These are phyloP conservation scores for Pseudodiploospora longispora DNA, from an alignment of 2,329 filamentous ascomycete genomes.

Conservation along the genomic window DNA sequence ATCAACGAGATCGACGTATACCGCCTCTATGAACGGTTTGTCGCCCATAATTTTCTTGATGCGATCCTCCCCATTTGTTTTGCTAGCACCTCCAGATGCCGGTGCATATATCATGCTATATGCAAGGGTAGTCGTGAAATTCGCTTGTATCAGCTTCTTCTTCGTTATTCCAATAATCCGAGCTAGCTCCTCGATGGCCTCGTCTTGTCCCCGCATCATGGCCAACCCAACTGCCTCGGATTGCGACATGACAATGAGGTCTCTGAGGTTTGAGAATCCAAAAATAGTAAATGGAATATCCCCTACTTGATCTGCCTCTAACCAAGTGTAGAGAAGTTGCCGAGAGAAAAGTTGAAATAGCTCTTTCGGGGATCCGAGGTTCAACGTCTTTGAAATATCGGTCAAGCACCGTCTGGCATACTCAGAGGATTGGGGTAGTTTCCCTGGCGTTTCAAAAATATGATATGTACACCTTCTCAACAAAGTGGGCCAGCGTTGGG, in stretches of 20 bases:
- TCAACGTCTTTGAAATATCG: constrained; percentile 56
- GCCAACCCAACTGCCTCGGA: constrained; percentile 74
- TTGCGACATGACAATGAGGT: constrained; percentile 63
- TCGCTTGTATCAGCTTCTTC: constrained; percentile 51
- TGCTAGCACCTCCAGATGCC: constrained; percentile 21
- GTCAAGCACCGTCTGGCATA: constrained; percentile 68
- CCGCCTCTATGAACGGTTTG: constrained; percentile 52
- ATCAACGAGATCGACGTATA: constrained; percentile 65
- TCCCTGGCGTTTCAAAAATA: constrained; percentile 83
- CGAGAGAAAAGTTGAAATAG: constrained; percentile 80
- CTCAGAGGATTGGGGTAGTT: constrained; percentile 52
- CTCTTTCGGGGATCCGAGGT: constrained; percentile 56
- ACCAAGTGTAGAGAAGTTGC: constrained; percentile 87
- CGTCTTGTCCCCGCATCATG: constrained; percentile 69
- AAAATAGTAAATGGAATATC: constrained; percentile 81
- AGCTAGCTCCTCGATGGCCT: constrained; percentile 54
- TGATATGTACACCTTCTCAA: constrained; percentile 83
- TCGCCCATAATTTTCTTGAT: constrained; percentile 63
- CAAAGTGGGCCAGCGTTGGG: constrained; percentile 76
- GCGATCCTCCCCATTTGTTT: constrained; percentile 52
- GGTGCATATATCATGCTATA: constrained; percentile 66
- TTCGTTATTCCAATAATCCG: constrained; percentile 45
- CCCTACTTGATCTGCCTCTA: constrained; percentile 57
- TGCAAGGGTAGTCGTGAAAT: constrained; percentile 71
- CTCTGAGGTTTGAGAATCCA: constrained; percentile 59